Evolutionary conservation across 257 asterid species (phyloP).

Genomic region (Sherardia arvensis): DNA sequence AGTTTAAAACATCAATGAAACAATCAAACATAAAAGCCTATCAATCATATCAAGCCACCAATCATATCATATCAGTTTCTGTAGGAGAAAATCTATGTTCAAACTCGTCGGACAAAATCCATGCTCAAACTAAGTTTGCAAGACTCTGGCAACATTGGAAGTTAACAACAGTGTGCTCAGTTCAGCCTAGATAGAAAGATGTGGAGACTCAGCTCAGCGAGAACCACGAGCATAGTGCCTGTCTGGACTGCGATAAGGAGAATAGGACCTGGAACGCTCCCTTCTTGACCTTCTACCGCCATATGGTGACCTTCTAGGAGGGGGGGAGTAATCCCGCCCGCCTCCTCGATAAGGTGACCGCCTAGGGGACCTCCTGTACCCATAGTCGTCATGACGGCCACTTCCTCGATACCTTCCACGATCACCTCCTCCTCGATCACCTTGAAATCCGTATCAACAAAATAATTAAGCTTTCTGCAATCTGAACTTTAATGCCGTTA

Average conservation of each 20-base stretch:
- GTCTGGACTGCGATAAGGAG: slow-evolving; percentile 54
- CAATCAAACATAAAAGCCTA: too few relatives aligned
- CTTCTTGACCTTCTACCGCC: slow-evolving; percentile 80
- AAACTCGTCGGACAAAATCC: too few relatives aligned
- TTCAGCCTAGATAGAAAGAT: background rate
- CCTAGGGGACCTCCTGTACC: slow-evolving; percentile 73
- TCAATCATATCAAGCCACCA: too few relatives aligned
- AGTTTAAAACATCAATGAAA: too few relatives aligned
- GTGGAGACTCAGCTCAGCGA: slow-evolving; percentile 25
- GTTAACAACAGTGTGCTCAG: background rate
- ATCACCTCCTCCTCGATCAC: slow-evolving; percentile 27
- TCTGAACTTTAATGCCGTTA: background rate
- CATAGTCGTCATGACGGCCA: slow-evolving; percentile 65
- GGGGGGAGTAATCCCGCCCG: slow-evolving; percentile 32
- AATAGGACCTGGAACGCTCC: slow-evolving; percentile 67
- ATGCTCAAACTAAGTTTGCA: background rate
- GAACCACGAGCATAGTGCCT: slow-evolving; percentile 56
- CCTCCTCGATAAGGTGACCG: slow-evolving; percentile 41
- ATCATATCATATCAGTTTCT: too few relatives aligned
- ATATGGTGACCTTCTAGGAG: slow-evolving; percentile 48
- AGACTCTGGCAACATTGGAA: background rate
- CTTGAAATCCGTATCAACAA: slow-evolving; percentile 32
- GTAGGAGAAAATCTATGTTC: too few relatives aligned
- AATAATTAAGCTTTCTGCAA: background rate
- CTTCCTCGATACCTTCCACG: slow-evolving; percentile 74